Percentiles rank a stretch among this genome's conserved stretches.
These are phyloP conservation scores for Mollisiaceae sp. DNA, from an alignment of 2,329 filamentous ascomycete genomes.

Conservation along the genomic window DNA sequence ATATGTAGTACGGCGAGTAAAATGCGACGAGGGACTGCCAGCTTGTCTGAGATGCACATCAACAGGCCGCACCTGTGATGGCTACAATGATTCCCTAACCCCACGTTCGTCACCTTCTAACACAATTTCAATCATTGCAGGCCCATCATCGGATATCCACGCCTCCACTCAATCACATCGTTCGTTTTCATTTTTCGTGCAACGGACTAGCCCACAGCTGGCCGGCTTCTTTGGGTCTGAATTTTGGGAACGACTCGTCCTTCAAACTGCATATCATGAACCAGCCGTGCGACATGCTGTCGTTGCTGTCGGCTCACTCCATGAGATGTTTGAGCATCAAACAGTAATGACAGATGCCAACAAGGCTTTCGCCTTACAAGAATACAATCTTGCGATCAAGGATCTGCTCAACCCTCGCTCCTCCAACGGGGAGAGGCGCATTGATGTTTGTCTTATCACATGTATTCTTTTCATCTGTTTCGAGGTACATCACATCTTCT, in stretches of 20 bases:
- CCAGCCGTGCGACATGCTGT: slow-evolving; percentile 32
- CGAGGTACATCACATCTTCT: slow-evolving; percentile 24
- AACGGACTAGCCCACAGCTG: slow-evolving; percentile 51
- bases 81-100: slow-evolving; percentile 36
- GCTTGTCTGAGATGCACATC: slow-evolving; percentile 16
- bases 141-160: slow-evolving; percentile 23
- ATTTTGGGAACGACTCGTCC: slow-evolving; percentile 66
- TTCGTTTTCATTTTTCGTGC: slow-evolving; percentile 25
- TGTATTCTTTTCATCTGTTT: slow-evolving; percentile 33
- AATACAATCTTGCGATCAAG: slow-evolving; percentile 32
- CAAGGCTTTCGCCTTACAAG: slow-evolving; percentile 27
- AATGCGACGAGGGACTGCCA: background rate
- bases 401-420: slow-evolving; percentile 22
- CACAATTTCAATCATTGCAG: background rate
- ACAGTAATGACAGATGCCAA: background rate
- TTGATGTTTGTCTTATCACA: slow-evolving; percentile 31
- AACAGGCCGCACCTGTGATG: slow-evolving; percentile 43
- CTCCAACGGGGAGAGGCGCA: slow-evolving; percentile 10
- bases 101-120: too few relatives aligned
- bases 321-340: slow-evolving; percentile 26
- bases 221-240: slow-evolving; percentile 67
- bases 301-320: slow-evolving; percentile 34
- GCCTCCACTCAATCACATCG: slow-evolving; percentile 18
- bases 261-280: slow-evolving; percentile 62
- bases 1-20: slow-evolving; percentile 20